Base-by-base conservation (phyloP, 345 rosid genomes). In the Litchi chinensis region DNA sequence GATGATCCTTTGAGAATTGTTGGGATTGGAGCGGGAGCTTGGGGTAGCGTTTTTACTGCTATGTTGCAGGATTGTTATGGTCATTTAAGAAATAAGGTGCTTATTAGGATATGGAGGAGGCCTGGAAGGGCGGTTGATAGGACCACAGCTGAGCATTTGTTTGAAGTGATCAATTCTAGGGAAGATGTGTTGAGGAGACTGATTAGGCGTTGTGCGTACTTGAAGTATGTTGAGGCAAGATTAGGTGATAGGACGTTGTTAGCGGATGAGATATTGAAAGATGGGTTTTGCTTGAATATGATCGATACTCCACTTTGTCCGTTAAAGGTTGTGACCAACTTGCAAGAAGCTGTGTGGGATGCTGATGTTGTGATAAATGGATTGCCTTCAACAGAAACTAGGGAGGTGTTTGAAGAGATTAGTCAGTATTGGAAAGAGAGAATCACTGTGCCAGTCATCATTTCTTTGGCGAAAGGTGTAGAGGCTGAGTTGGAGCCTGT, bases 271-370 rank as follows among this genome's bases (percentile, higher is more conserved):
- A 94, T 96, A 76, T 71, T 96, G 86, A 96, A 93, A 83, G 99
- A 96, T 43, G 99, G 99, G 10, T 96, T 96, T 70, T 94, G 99
- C 92, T 83, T 90, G 84, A 94, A 96, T 85, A 96, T 96, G 98
- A 90, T 94, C 3, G 99, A 94, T 39, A 94, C 97, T 4, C 98
- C 98, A 1, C 87, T 96, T 75, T 91, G 97, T 44, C 99, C 98
- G 16, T 80, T 96, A 71, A 96, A 96, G 77, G 98, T 94, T 79
- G 99, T 96, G 77, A 94, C 95, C 6, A 96, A 94, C 83, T 83
- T 96, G 81, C 99, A 93, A 79, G 99, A 96, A 85, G 99, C 97
- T 76, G 95, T 94, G 50, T 96, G 99, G 98, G 99, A 96, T 86
- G 98, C 99, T 10, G 99, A 96, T 84, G 86, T 96, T 40, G 94